A percentile compares a stretch with the other conserved stretches of the same genome.
phyloP scores from a whole-genome alignment of 805 yeast genomes.

The Candida sonorensis region DNA sequence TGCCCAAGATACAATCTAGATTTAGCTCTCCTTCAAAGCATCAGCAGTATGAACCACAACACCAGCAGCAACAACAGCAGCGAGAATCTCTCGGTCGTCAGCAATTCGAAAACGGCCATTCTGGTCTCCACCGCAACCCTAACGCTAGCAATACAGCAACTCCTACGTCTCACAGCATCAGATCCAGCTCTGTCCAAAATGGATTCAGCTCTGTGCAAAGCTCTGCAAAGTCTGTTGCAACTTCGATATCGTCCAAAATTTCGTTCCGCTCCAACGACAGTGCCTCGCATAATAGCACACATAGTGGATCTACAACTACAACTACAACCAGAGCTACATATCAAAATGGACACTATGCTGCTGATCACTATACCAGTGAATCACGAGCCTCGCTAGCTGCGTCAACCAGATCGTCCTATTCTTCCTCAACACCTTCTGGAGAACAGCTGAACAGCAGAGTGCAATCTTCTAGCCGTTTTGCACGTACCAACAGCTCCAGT shows the following conservation, averaged over 20 bases:
- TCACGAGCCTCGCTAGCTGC: not conserved
- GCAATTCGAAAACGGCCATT: no score
- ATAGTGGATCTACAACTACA: not conserved
- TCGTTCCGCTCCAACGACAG: no score
- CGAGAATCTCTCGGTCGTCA: not conserved
- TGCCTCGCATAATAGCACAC: no score
- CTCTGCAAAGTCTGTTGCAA: constrained; percentile 5
- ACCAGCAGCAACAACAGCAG: constrained; percentile 2
- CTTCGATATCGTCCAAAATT: constrained; percentile 9
- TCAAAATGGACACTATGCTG: no score
- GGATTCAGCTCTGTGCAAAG: not conserved
- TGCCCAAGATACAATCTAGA: not conserved
- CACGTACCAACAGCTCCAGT: no score
- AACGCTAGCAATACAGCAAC: not conserved
- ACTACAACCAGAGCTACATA: not conserved
- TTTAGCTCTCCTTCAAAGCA: not conserved
- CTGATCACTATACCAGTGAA: no score
- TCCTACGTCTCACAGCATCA: not conserved
- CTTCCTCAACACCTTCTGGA: no score
- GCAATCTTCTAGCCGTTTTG: no score
- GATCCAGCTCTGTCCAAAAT: not conserved
- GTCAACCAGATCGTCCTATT: not conserved
- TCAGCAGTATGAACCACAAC: not conserved
- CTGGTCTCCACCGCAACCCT: no score
- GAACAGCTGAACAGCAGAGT: no score